Percentiles rank a stretch among this genome's conserved stretches.
Conservation (phyloP, 768 basidiomycete species). For the Melanogaster broomeanus region DNA sequence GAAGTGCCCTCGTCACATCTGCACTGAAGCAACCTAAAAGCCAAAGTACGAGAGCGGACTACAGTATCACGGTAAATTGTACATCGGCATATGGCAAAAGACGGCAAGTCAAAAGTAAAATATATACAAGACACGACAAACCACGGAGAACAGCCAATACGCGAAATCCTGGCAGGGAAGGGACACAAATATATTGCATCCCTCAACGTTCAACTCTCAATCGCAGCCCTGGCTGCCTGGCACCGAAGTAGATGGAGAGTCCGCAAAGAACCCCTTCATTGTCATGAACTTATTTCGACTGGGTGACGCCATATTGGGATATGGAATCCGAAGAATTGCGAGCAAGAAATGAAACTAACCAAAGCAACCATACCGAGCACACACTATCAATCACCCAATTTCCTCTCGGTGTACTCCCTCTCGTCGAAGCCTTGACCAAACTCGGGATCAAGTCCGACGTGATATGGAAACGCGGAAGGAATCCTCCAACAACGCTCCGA, state of each 20-base stretch:
- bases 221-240: no score
- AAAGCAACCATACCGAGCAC: slow-evolving; percentile 45
- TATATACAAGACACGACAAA: no score
- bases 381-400: slow-evolving; percentile 67
- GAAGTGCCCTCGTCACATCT: no score
- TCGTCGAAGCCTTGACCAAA: slow-evolving; percentile 66
- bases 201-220: not conserved
- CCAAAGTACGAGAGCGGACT: no score
- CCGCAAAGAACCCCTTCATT: slow-evolving; percentile 44
- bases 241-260: not conserved
- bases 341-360: slow-evolving; percentile 35
- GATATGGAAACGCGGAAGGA: slow-evolving; percentile 78
- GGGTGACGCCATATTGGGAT: slow-evolving; percentile 53
- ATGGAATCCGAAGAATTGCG: not conserved
- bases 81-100: no score
- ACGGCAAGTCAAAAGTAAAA: no score
- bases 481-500: no score
- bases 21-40: no score
- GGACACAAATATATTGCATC: no score
- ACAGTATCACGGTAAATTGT: no score
- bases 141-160: no score
- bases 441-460: slow-evolving; percentile 67
- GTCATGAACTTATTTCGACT: slow-evolving; percentile 49
- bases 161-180: no score
- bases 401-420: slow-evolving; percentile 58